Percentiles rank a stretch among this genome's conserved stretches.
Evolutionary conservation across 345 rosid genomes (phyloP).

Genomic region (Combretum micranthum): DNA sequence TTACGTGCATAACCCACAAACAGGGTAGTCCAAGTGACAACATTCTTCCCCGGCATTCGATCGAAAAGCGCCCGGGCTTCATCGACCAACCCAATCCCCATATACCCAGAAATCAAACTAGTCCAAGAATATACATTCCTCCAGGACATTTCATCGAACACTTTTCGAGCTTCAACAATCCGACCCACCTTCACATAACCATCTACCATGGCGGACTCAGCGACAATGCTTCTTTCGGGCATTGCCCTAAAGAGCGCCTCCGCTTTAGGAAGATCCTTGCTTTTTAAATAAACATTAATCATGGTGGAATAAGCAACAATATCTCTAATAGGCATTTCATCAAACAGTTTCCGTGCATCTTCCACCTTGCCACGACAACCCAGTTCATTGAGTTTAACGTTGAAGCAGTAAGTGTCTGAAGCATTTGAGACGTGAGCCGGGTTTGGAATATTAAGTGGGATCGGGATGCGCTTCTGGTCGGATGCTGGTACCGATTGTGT

Average conservation of each 20-base stretch:
- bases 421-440: not conserved
- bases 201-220: slow-evolving; percentile 42
- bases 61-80: slow-evolving; percentile 33
- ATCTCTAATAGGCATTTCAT: slow-evolving; percentile 33
- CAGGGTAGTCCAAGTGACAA: slow-evolving; percentile 38
- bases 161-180: slow-evolving; percentile 25
- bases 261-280: slow-evolving; percentile 23
- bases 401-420: slow-evolving; percentile 19
- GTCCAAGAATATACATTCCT: slow-evolving; percentile 46
- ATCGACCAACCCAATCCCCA: slow-evolving; percentile 27
- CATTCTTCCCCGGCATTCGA: slow-evolving; percentile 32
- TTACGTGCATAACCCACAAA: slow-evolving; percentile 42
- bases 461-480: no score
- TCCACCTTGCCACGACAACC: slow-evolving; percentile 27
- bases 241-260: slow-evolving; percentile 23
- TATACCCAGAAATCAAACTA: slow-evolving; percentile 42
- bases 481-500: no score
- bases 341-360: slow-evolving; percentile 33
- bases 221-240: slow-evolving; percentile 28
- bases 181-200: slow-evolving; percentile 32
- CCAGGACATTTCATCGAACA: slow-evolving; percentile 35
- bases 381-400: slow-evolving; percentile 19
- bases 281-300: slow-evolving; percentile 26
- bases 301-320: slow-evolving; percentile 38
- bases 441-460: no score